Percentiles rank a stretch among this genome's conserved stretches.
phyloP scores from a whole-genome alignment of 148 eudicot species.

The Agrostemma githago region DNA sequence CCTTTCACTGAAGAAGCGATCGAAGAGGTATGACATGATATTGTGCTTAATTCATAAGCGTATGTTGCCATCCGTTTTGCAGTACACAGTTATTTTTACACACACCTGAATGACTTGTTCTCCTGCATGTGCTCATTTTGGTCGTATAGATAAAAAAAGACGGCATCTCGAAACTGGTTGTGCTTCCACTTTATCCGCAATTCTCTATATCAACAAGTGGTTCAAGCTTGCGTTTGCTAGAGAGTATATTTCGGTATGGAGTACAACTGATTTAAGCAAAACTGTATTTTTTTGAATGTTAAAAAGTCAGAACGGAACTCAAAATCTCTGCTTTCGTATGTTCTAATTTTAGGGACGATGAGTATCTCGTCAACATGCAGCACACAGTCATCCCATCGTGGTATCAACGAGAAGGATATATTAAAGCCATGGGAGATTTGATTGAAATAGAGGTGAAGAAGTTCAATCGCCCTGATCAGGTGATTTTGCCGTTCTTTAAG shows the following conservation, averaged over 20 bases:
- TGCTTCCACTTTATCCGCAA: slow-evolving; percentile 98
- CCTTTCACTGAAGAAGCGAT: slow-evolving; percentile 99
- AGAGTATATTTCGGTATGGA: slow-evolving; percentile 83
- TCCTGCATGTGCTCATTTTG: slow-evolving; percentile 13
- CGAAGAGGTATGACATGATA: slow-evolving; percentile 59
- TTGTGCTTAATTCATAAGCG: neutral
- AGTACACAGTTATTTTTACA: neutral
- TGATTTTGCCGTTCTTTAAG: slow-evolving; percentile 19
- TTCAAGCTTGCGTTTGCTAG: slow-evolving; percentile 89
- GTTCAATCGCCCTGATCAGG: slow-evolving; percentile 72
- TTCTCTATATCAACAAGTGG: slow-evolving; percentile 98
- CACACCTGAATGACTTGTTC: neutral
- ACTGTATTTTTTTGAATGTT: neutral
- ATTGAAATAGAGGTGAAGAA: slow-evolving; percentile 64
- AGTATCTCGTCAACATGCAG: slow-evolving; percentile 92
- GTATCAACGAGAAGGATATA: slow-evolving; percentile 98
- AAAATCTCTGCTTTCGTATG: neutral
- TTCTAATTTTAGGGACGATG: slow-evolving; percentile 63
- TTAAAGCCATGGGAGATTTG: slow-evolving; percentile 82
- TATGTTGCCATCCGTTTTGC: neutral
- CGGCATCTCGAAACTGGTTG: slow-evolving; percentile 85
- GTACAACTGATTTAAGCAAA: neutral
- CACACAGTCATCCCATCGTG: slow-evolving; percentile 98
- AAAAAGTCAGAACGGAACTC: neutral
- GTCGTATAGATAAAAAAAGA: slow-evolving; percentile 68